Evolutionary conservation across 2,329 filamentous ascomycete species (phyloP).

Genomic region (Xylariaceae sp.): DNA sequence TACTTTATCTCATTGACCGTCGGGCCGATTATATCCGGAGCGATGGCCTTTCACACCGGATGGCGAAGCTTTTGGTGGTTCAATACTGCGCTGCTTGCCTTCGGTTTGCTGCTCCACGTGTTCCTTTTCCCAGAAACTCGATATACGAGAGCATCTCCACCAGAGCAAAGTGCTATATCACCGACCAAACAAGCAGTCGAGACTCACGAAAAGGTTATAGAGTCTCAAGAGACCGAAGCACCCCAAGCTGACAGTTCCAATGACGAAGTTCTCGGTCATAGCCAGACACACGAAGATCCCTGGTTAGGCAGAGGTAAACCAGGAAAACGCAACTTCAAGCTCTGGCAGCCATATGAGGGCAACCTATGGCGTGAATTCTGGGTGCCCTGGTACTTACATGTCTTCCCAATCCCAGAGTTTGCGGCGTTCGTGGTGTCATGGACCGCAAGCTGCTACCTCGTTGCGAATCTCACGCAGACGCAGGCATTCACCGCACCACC

Average conservation of each 20-base stretch:
- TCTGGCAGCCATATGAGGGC: slow-evolving; percentile 5
- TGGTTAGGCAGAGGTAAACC: not conserved
- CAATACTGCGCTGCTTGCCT: not conserved
- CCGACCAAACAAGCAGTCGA: not conserved
- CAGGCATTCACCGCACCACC: slow-evolving; percentile 43
- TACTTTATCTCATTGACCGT: slow-evolving; percentile 35
- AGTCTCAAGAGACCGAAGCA: too few relatives aligned
- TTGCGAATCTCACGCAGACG: slow-evolving; percentile 51
- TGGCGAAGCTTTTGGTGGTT: slow-evolving; percentile 34
- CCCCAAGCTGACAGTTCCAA: too few relatives aligned
- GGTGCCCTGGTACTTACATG: slow-evolving; percentile 26
- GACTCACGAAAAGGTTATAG: not conserved
- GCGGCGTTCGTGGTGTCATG: slow-evolving; percentile 29
- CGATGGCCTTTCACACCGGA: slow-evolving; percentile 27
- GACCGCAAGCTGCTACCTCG: slow-evolving; percentile 38
- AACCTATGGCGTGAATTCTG: slow-evolving; percentile 26
- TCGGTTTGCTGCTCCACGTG: not conserved
- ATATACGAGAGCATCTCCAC: not conserved
- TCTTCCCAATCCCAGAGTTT: slow-evolving; percentile 32
- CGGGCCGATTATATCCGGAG: slow-evolving; percentile 34
- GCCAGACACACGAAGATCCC: not conserved
- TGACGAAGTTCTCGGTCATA: not conserved
- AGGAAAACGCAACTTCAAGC: not conserved
- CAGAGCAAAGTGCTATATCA: not conserved
- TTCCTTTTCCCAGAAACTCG: not conserved